Evolutionary conservation across 2,329 filamentous ascomycete species (phyloP).

Genomic region (Cladorrhinum sp.): DNA sequence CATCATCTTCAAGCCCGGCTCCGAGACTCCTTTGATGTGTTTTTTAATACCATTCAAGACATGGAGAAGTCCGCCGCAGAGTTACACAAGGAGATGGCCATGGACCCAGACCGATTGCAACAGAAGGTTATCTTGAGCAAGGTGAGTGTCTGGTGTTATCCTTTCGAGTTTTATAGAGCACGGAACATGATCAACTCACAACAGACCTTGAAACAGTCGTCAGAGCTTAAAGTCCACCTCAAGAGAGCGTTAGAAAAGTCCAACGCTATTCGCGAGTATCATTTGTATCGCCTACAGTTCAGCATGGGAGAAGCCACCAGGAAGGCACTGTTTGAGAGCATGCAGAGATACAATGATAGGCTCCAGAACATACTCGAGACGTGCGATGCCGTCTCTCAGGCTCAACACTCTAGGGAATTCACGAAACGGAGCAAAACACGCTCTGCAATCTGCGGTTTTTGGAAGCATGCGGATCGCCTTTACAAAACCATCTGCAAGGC

Average conservation of each 20-base stretch:
- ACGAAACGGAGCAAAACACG: background rate
- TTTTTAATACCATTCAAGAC: too few species aligned
- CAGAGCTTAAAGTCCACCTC: background rate
- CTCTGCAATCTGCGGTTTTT: slow-evolving; percentile 27
- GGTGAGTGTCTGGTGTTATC: too few species aligned
- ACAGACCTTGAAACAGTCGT: background rate
- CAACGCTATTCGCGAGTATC: slow-evolving; percentile 15
- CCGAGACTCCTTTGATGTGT: slow-evolving; percentile 7
- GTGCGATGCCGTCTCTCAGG: slow-evolving; percentile 18
- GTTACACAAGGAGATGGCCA: slow-evolving; percentile 24
- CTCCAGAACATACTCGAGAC: slow-evolving; percentile 25
- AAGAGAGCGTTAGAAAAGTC: background rate
- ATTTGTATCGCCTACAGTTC: slow-evolving; percentile 27
- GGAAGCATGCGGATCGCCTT: slow-evolving; percentile 25
- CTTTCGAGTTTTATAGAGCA: too few species aligned
- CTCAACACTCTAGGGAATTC: background rate
- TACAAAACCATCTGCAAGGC: slow-evolving; percentile 24
- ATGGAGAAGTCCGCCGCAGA: slow-evolving; percentile 19
- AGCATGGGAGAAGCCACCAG: slow-evolving; percentile 23
- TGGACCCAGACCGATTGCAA: slow-evolving; percentile 10
- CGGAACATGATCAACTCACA: background rate
- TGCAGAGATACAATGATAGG: slow-evolving; percentile 25
- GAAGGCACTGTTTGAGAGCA: slow-evolving; percentile 24
- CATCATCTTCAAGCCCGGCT: slow-evolving; percentile 18
- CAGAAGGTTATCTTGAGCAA: background rate